Evolutionary conservation across 2,329 filamentous ascomycete species (phyloP).

Genomic region (Celoporthe dispersa): DNA sequence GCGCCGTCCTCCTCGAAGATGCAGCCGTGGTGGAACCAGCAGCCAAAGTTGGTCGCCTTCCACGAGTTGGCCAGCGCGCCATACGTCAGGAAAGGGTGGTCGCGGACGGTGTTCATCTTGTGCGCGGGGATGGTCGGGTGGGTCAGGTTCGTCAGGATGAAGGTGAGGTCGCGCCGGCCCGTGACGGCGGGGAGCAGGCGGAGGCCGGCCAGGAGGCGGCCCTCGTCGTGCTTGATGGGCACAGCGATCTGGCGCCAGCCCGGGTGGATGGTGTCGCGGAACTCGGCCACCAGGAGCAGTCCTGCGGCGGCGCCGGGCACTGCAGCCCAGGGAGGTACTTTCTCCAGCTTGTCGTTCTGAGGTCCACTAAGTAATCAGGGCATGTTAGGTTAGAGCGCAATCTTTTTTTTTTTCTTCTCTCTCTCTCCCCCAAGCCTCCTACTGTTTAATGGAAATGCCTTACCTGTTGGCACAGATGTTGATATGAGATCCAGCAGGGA

Average conservation of each 20-base stretch:
- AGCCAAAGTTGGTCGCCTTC: slow-evolving; percentile 27
- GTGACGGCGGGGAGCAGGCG: slow-evolving; percentile 18
- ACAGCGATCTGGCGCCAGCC: slow-evolving; percentile 26
- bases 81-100: slow-evolving; percentile 12
- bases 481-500: slow-evolving; percentile 23
- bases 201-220: slow-evolving; percentile 21
- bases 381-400: no score
- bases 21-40: slow-evolving; percentile 24
- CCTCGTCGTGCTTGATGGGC: slow-evolving; percentile 22
- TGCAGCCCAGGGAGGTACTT: slow-evolving; percentile 10
- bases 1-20: slow-evolving; percentile 8
- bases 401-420: no score
- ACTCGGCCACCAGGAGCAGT: slow-evolving; percentile 23
- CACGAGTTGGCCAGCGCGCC: slow-evolving; percentile 22
- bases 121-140: slow-evolving; percentile 10
- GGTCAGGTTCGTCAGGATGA: slow-evolving; percentile 22
- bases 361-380: not conserved
- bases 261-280: slow-evolving; percentile 25
- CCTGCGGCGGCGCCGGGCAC: slow-evolving; percentile 19
- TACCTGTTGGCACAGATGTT: slow-evolving; percentile 24
- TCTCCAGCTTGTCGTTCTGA: slow-evolving; percentile 11
- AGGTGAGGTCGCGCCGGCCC: slow-evolving; percentile 5
- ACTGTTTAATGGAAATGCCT: no score
- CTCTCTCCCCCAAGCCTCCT: no score
- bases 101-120: slow-evolving; percentile 12